Conservation (phyloP, 768 basidiomycete genomes). For the Nidularia sp. region DNA sequence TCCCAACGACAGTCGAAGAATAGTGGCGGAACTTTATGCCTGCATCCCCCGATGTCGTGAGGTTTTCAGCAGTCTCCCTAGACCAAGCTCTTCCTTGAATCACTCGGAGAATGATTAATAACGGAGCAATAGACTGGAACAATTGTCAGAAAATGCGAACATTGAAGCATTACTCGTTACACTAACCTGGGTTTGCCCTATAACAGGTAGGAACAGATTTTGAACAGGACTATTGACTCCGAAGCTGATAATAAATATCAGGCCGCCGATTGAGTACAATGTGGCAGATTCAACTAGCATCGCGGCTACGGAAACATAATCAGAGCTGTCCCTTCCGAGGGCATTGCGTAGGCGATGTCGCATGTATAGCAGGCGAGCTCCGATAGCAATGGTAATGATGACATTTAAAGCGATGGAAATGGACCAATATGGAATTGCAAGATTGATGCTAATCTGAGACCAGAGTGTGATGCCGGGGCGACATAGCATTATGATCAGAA, state of each 20-base stretch:
- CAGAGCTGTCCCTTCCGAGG: slow-evolving; percentile 17
- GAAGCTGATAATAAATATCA: slow-evolving; percentile 29
- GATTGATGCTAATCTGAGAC: slow-evolving; percentile 14
- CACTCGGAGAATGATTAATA: slow-evolving; percentile 11
- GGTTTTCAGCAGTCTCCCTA: neutral
- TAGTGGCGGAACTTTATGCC: too few relatives aligned
- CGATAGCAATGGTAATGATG: slow-evolving; percentile 29
- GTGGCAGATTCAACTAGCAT: slow-evolving; percentile 34
- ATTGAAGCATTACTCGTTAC: neutral
- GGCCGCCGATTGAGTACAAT: slow-evolving; percentile 24
- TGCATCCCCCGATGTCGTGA: neutral
- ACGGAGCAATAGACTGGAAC: slow-evolving; percentile 9
- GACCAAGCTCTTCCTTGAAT: slow-evolving; percentile 1
- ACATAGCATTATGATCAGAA: slow-evolving; percentile 4
- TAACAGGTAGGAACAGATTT: slow-evolving; percentile 19
- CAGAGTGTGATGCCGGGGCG: slow-evolving; percentile 7
- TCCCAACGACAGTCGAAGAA: too few relatives aligned
- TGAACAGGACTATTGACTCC: slow-evolving; percentile 20
- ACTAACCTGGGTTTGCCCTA: slow-evolving; percentile 14
- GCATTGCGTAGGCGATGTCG: slow-evolving; percentile 12
- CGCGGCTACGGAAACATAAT: slow-evolving; percentile 26
- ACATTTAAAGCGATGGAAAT: slow-evolving; percentile 32
- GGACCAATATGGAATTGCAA: slow-evolving; percentile 30
- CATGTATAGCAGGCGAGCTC: slow-evolving; percentile 25
- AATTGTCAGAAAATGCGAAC: neutral